Conservation (phyloP, 345 rosid genomes). For the Populus davidiana region DNA sequence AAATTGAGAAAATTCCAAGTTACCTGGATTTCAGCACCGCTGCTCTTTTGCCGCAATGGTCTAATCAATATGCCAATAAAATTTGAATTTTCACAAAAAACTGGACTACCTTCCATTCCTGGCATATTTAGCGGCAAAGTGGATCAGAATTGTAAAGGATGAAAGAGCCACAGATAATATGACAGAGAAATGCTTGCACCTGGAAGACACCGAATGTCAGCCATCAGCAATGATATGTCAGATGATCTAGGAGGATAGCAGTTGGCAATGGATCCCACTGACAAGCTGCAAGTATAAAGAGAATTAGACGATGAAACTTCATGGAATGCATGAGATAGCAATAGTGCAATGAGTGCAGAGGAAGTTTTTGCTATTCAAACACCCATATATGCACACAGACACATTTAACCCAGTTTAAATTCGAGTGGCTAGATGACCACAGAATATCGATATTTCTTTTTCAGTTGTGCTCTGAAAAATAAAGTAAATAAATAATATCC, state of each 20-base stretch:
- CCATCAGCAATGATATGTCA: slow-evolving; percentile 65
- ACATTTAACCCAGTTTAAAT: neutral
- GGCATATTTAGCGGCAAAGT: slow-evolving; percentile 19
- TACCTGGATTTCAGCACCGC: slow-evolving; percentile 95
- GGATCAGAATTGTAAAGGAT: slow-evolving; percentile 20
- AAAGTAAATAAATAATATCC: neutral
- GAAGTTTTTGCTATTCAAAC: neutral
- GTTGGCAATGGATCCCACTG: slow-evolving; percentile 78
- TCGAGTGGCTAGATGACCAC: neutral
- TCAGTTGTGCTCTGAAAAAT: neutral
- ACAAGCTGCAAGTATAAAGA: slow-evolving; percentile 51
- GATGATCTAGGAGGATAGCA: slow-evolving; percentile 63
- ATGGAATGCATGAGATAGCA: slow-evolving; percentile 6
- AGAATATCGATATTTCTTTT: neutral
- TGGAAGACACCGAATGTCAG: slow-evolving; percentile 93
- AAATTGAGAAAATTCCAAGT: slow-evolving; percentile 18
- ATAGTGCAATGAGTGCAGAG: neutral
- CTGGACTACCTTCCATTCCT: slow-evolving; percentile 96
- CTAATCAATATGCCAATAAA: slow-evolving; percentile 73
- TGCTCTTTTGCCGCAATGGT: slow-evolving; percentile 77
- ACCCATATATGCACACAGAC: neutral
- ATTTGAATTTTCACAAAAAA: slow-evolving; percentile 50
- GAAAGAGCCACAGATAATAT: slow-evolving; percentile 15
- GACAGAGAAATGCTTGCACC: slow-evolving; percentile 48
- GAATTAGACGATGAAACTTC: slow-evolving; percentile 12